Evolutionary conservation across 768 basidiomycete genomes (phyloP).

Genomic region (Phanerochaete sordida): DNA sequence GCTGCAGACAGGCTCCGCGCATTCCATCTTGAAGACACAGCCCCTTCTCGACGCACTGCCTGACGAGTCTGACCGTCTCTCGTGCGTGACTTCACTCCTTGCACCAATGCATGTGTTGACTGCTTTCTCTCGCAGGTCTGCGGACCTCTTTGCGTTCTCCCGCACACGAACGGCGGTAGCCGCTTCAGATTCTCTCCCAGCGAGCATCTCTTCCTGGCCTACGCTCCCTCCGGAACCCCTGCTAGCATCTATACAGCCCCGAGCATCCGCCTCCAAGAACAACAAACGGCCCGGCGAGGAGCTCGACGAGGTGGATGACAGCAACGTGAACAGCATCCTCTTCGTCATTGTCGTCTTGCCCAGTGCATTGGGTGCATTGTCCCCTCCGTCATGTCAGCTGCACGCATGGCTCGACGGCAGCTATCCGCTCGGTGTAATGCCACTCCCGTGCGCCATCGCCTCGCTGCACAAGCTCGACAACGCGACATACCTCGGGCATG

Average conservation of each 20-base stretch:
- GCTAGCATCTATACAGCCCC: constrained; percentile 58
- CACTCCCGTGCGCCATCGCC: constrained; percentile 30
- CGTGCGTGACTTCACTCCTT: constrained; percentile 41
- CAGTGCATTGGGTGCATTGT: too few species aligned
- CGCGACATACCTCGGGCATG: constrained; percentile 44
- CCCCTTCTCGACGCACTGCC: constrained; percentile 70
- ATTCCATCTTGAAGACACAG: constrained; percentile 62
- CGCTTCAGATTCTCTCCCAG: constrained; percentile 40
- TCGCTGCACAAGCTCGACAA: constrained; percentile 46
- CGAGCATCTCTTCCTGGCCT: constrained; percentile 67
- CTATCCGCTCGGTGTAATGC: constrained; percentile 57
- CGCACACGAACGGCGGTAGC: constrained; percentile 39
- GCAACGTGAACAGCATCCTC: constrained; percentile 57
- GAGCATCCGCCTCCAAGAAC: constrained; percentile 28
- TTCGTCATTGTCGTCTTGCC: too few species aligned
- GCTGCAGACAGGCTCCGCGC: constrained; percentile 70
- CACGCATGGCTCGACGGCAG: constrained; percentile 68
- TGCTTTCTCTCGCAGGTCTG: constrained; percentile 4
- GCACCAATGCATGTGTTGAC: background rate
- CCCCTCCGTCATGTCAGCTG: too few species aligned
- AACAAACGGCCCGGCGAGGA: constrained; percentile 27
- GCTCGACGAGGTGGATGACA: constrained; percentile 45
- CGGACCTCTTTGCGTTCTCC: constrained; percentile 78
- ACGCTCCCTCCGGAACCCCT: constrained; percentile 51
- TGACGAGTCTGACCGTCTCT: constrained; percentile 62